Evolutionary conservation across 2,329 filamentous ascomycete species (phyloP), one percentile per base, ranked within the genome.

Genomic region (Annulohypoxylon truncatum): DNA sequence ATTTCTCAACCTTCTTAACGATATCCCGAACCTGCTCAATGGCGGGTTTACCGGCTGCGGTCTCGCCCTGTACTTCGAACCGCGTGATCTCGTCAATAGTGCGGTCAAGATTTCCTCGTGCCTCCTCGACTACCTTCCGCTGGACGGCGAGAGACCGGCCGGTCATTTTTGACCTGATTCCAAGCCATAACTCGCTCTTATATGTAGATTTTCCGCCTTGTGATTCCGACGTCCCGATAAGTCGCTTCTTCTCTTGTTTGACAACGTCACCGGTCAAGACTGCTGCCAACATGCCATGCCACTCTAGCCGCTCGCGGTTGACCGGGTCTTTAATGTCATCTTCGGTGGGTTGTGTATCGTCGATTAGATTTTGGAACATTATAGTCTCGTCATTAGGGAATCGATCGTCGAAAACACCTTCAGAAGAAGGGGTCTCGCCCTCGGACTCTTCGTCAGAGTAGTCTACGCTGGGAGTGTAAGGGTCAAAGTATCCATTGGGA

Each of bases 261-360:
- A 99, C 95, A 7, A 99, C 96, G 78, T 99, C 96, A 70, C 96
- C 96, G 0, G 94, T 97, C 71, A 99, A 82, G 3, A 99, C 96
- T 12, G 95, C 96, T 64, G 95, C 93, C 61, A 99, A 82, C 96
- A 99, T 99, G 2, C 93, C 93, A 80, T 99, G 94, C 96, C 96
- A 99, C 80, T 99, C 96, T 22, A 99, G 83, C 46, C 95, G 86
- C 79, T 98, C 96, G 66, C 94, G 87, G 75, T 94, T 97, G 68
- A 90, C 89, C 0, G 94, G 92, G 73, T 97, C 92, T 78, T 92
- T 91, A 55, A 98, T 80, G 77, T 99, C 96, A 74, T 98, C 96
- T 22, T 93, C 85, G 2, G 93, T 96, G 0, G 94, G 94, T 73
- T 96, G 92, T 74, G 97, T 93, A 74, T 95, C 94, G 62, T 93